These are phyloP conservation scores for Pythium sukuiense DNA, from an alignment of 352 stramenopile species.

Conservation along the genomic window DNA sequence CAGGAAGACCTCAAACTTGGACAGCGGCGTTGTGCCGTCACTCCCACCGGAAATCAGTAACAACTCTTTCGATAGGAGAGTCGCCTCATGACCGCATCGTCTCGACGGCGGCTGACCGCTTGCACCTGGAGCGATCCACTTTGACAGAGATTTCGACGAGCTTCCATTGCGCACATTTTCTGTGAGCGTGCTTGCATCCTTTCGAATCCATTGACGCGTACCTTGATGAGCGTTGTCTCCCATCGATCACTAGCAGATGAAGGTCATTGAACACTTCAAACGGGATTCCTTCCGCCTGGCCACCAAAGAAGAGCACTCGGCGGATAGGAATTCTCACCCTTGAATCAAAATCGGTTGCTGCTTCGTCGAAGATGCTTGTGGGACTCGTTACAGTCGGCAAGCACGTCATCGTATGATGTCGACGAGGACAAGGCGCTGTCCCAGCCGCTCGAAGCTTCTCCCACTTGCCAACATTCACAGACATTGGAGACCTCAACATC, in stretches of 20 bases:
- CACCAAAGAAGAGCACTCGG: slow-evolving; percentile 65
- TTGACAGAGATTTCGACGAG: slow-evolving; percentile 29
- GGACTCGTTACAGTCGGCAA: slow-evolving; percentile 36
- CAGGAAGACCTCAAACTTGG: slow-evolving; percentile 26
- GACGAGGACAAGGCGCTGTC: slow-evolving; percentile 46
- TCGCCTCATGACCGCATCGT: slow-evolving; percentile 51
- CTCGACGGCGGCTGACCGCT: slow-evolving; percentile 38
- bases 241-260: slow-evolving; percentile 44
- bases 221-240: neutral
- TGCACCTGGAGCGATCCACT: slow-evolving; percentile 39
- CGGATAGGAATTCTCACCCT: slow-evolving; percentile 31
- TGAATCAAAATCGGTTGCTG: neutral
- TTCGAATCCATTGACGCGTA: neutral
- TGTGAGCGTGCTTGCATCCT: neutral
- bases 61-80: slow-evolving; percentile 39
- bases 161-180: neutral
- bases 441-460: slow-evolving; percentile 51
- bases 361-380: slow-evolving; percentile 22
- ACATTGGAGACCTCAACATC: slow-evolving; percentile 40
- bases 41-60: slow-evolving; percentile 65
- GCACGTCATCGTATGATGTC: slow-evolving; percentile 69
- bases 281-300: slow-evolving; percentile 63
- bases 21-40: slow-evolving; percentile 55
- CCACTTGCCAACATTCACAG: slow-evolving; percentile 54
- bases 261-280: slow-evolving; percentile 73